Evolutionary conservation across 176 grass and related monocot genomes (phyloP).

Genomic region (Eleusine coracana): DNA sequence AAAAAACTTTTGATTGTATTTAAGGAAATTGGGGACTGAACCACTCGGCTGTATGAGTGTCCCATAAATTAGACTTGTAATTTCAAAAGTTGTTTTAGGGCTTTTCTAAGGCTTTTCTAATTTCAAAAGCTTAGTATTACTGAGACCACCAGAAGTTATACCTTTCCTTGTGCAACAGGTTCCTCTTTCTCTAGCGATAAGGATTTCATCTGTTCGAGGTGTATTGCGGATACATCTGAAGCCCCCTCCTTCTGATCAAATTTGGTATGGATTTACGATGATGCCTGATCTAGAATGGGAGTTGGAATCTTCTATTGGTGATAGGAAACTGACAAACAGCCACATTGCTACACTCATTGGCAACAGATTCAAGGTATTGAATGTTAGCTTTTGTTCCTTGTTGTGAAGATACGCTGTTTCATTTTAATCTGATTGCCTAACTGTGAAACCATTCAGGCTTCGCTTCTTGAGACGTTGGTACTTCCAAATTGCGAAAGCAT

Average conservation of each 20-base stretch:
- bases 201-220: conserved; percentile 65
- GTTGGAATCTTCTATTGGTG: conserved; percentile 82
- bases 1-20: neutral
- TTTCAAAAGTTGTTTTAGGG: neutral
- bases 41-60: neutral
- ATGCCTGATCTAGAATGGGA: conserved; percentile 95
- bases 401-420: neutral
- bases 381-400: conserved; percentile 1
- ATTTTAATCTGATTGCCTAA: conserved; percentile 27
- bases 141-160: neutral
- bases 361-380: conserved; percentile 82
- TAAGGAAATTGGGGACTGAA: neutral
- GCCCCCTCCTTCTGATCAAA: conserved; percentile 88
- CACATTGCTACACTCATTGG: conserved; percentile 72
- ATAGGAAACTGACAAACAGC: conserved; percentile 78
- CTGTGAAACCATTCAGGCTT: conserved; percentile 55
- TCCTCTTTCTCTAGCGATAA: conserved; percentile 81
- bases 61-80: neutral
- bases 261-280: conserved; percentile 86
- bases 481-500: conserved; percentile 92
- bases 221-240: conserved; percentile 80
- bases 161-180: conserved; percentile 58
- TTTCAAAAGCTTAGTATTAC: neutral
- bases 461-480: conserved; percentile 67
- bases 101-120: neutral